These are phyloP conservation scores for Rosa multiflora DNA, from an alignment of 306 rosid genomes.

Conservation along the genomic window DNA sequence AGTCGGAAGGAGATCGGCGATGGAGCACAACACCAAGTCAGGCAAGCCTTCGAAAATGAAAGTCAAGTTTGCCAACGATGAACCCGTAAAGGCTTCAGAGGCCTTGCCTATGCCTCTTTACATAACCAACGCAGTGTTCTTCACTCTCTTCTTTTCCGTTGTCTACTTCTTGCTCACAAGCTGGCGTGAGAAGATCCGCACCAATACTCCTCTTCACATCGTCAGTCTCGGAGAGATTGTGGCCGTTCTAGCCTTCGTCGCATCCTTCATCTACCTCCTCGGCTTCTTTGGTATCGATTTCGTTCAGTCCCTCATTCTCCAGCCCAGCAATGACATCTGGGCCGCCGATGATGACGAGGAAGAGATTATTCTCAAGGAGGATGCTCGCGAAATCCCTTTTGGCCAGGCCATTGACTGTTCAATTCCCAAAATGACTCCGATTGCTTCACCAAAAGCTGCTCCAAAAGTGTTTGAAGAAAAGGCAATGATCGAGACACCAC, in stretches of 20 bases:
- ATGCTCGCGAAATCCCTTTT: constrained; percentile 43
- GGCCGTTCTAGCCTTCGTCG: background rate
- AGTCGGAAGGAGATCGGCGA: no score
- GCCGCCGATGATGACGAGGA: constrained; percentile 45
- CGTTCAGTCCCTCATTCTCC: constrained; percentile 53
- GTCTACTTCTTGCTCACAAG: no score
- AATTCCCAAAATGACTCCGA: constrained; percentile 19
- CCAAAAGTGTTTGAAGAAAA: constrained; percentile 23
- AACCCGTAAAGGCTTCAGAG: no score
- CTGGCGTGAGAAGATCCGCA: no score
- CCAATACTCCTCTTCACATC: no score
- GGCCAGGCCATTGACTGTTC: constrained; percentile 41
- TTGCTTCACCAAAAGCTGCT: constrained; percentile 6
- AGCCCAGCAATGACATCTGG: constrained; percentile 53
- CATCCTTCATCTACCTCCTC: constrained; percentile 70
- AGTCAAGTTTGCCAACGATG: no score
- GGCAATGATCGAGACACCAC: constrained; percentile 14
- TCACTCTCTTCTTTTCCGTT: no score
- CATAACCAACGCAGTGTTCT: no score
- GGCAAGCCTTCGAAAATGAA: no score
- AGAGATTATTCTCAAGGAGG: constrained; percentile 44
- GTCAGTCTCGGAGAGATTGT: no score
- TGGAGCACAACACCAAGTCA: no score
- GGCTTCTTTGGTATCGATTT: constrained; percentile 79
- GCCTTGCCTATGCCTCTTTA: no score